Percentiles rank a stretch among this genome's conserved stretches.
phyloP scores from a whole-genome alignment of 306 rosid species.

The Cicer chorassanicum region DNA sequence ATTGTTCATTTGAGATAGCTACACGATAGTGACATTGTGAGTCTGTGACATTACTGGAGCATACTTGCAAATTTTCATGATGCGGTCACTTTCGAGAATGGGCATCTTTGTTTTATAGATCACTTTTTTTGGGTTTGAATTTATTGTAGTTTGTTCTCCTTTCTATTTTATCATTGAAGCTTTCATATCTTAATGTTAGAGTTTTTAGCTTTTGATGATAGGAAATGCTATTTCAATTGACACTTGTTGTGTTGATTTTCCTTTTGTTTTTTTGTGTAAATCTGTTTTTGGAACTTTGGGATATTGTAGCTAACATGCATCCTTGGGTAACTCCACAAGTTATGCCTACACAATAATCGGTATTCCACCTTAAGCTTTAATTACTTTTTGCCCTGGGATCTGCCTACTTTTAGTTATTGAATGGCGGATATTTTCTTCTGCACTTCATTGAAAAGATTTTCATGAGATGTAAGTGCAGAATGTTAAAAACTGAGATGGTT shows the following conservation, averaged over 20 bases:
- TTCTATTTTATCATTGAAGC: slow-evolving; percentile 33
- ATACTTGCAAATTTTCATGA: slow-evolving; percentile 6
- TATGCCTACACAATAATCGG: slow-evolving; percentile 25
- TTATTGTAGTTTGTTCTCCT: slow-evolving; percentile 9
- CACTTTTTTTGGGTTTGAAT: slow-evolving; percentile 20
- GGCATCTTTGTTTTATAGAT: slow-evolving; percentile 30
- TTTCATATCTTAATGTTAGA: slow-evolving; percentile 22
- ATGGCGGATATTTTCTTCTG: slow-evolving; percentile 35
- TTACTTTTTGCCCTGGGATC: slow-evolving; percentile 10
- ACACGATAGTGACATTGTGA: slow-evolving; percentile 1
- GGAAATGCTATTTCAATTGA: slow-evolving; percentile 27
- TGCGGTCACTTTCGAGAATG: slow-evolving; percentile 14
- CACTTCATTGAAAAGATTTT: neutral
- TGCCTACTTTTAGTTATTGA: slow-evolving; percentile 8
- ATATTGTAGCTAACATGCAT: slow-evolving; percentile 33
- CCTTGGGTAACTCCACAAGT: slow-evolving; percentile 34
- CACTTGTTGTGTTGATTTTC: slow-evolving; percentile 18
- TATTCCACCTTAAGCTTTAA: slow-evolving; percentile 25
- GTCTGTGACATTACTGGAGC: neutral
- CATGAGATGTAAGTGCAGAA: slow-evolving; percentile 3
- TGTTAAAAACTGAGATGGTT: slow-evolving; percentile 41
- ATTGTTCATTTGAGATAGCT: slow-evolving; percentile 40
- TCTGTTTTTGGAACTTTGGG: slow-evolving; percentile 18
- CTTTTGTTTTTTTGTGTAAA: neutral
- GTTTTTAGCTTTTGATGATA: slow-evolving; percentile 16